Conservation (phyloP, 1,284 basidiomycete species). For the Puccinia triticina region DNA sequence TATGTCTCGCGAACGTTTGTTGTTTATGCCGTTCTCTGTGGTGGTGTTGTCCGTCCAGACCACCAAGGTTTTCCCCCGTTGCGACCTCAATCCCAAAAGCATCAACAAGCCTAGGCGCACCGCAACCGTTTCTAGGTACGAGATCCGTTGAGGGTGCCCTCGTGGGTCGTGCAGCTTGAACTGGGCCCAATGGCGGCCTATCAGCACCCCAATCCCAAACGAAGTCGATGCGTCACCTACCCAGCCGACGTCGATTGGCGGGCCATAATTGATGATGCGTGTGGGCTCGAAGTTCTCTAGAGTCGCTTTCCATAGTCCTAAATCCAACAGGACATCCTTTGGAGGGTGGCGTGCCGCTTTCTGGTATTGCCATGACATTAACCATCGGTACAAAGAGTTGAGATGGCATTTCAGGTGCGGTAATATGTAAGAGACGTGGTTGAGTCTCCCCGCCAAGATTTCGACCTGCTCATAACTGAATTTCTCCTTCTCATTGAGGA, state of each 20-base stretch:
- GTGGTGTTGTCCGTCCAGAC: too few relatives aligned
- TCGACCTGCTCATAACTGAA: slow-evolving; percentile 17
- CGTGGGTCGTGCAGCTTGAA: background rate
- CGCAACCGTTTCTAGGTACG: slow-evolving; percentile 17
- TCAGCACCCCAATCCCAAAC: too few relatives aligned
- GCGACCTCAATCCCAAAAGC: background rate
- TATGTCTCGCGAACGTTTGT: background rate
- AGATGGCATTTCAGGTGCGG: too few relatives aligned
- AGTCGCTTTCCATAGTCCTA: background rate
- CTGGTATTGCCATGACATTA: too few relatives aligned
- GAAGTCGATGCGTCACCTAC: too few relatives aligned
- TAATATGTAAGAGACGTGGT: too few relatives aligned
- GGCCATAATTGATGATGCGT: too few relatives aligned
- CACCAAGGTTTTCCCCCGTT: background rate
- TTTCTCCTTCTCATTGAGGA: background rate
- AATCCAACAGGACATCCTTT: background rate
- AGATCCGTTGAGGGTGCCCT: background rate
- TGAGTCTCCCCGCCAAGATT: too few relatives aligned
- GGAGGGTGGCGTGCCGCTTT: background rate
- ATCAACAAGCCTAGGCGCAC: background rate
- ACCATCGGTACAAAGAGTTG: too few relatives aligned
- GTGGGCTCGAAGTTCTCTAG: background rate
- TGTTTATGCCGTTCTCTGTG: background rate
- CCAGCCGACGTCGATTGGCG: too few relatives aligned
- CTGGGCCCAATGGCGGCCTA: too few relatives aligned